Evolutionary conservation across 495 filamentous ascomycete genomes (phyloP).

Genomic region (Tuber microsphaerosporum): DNA sequence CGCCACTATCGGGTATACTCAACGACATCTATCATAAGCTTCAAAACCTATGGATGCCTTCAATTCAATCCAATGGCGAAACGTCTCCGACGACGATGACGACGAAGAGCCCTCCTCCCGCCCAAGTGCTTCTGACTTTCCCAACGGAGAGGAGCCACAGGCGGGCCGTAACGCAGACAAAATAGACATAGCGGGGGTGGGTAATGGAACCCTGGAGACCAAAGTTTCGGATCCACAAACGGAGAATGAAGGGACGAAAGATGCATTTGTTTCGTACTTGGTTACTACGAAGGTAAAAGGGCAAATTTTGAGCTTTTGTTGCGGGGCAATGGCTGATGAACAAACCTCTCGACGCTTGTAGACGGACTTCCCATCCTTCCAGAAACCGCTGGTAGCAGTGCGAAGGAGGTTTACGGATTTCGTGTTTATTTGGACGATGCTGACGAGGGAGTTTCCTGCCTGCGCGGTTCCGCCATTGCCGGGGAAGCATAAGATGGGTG

Average conservation of each 20-base stretch:
- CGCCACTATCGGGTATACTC: not conserved
- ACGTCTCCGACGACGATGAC: conserved; percentile 18
- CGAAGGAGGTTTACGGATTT: conserved; percentile 95
- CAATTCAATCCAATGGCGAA: conserved; percentile 33
- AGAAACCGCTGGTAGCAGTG: conserved; percentile 64
- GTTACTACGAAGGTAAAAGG: conserved; percentile 76
- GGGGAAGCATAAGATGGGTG: conserved; percentile 90
- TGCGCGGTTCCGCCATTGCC: conserved; percentile 90
- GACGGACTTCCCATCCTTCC: conserved; percentile 91
- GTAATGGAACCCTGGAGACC: conserved; percentile 75
- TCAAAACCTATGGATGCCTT: conserved; percentile 26
- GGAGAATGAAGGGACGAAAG: conserved; percentile 94
- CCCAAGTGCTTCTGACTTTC: conserved; percentile 12
- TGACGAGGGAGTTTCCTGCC: conserved; percentile 77
- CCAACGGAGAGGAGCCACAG: conserved; percentile 45
- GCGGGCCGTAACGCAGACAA: conserved; percentile 53
- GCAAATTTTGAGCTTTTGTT: not conserved
- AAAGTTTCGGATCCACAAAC: conserved; percentile 74
- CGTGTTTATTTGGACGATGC: conserved; percentile 86
- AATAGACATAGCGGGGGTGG: conserved; percentile 60
- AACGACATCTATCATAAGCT: not conserved
- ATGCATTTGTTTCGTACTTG: conserved; percentile 90
- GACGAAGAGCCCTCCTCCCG: conserved; percentile 27
- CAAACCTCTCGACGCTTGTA: conserved; percentile 40
- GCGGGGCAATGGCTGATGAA: conserved; percentile 16